Evolutionary conservation across 2,329 filamentous ascomycete genomes (phyloP).

Genomic region (Colletotrichum sp.): DNA sequence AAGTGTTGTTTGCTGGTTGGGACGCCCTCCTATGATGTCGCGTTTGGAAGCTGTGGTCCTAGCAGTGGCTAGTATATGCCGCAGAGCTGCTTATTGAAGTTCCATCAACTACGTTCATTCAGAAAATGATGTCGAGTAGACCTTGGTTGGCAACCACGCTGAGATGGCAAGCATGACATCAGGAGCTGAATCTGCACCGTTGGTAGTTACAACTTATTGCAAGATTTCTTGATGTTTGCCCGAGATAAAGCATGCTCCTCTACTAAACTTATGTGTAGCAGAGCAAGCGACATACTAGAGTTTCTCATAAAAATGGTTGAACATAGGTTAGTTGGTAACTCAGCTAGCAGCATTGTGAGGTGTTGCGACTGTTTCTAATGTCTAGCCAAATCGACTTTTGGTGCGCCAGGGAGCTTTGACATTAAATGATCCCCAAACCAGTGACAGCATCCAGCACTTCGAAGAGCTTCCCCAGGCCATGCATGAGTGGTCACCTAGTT

Average conservation of each 20-base stretch:
- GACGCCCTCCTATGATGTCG: background rate
- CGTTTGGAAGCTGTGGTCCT: background rate
- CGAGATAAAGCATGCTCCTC: background rate
- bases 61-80: rapidly evolving
- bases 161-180: background rate
- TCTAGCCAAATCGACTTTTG: background rate
- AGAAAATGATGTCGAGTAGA: no score
- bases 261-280: background rate
- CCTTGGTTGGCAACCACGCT: no score
- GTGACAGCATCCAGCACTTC: rapidly evolving
- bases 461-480: background rate
- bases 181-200: background rate
- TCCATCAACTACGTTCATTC: no score
- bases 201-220: background rate
- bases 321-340: rapidly evolving
- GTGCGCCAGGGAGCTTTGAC: rapidly evolving
- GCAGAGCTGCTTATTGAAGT: no score
- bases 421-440: rapidly evolving
- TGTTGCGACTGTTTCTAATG: background rate
- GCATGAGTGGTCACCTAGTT: background rate
- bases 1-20: no score
- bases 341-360: background rate
- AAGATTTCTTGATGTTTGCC: background rate
- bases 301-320: background rate
- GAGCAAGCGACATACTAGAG: background rate